Evolutionary conservation across 1,284 basidiomycete species (phyloP), one percentile per base, ranked within the genome.

Genomic region (Leccinum huronense): DNA sequence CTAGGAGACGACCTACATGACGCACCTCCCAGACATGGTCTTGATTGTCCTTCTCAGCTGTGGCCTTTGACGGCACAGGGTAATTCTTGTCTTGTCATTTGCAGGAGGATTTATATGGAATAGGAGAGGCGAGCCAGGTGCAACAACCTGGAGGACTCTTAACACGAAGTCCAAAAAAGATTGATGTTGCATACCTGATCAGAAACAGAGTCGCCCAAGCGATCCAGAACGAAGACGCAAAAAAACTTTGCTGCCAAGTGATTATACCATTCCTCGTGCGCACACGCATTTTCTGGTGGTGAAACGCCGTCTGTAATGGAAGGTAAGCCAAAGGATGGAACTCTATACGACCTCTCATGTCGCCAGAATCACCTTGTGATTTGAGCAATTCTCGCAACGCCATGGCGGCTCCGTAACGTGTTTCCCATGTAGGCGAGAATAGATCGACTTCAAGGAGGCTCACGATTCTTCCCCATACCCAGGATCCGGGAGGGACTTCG

Each of bases 151-250:
- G 7, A 55, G 33, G 23, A 14, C 3, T 8, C 3, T 75, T 27
- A 27, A 51, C 48, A 11, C 48, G 23, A 27, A 23, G 19, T 13
- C 19, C 8, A 58, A 42, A n/a, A 42, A 45, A 57, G 5, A 14
- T 14, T 23, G 33, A 59, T 36, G 59, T 33, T 23, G 69, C 70
- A 51, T 57, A 80, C 91, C 76, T 94, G 95, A 74, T 99, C 97
- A 7, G 95, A 94, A 54, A 98, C 89, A 74, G 97, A 99, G 79
- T 99, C 97, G 7, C 96, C 95, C 70, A 99, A 98, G 14, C 97
- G 87, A 77, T 99, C 97, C 19, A 98, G 83, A n/a, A 95, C 90
- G 69, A 99, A 92, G 11, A 99, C 88, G 68, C 90, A 93, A 2
- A 99, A 85, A 59, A 98, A 86, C 69, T 91, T 90, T 10, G 94